These are phyloP conservation scores for Chamaecrista fasciculata DNA, from an alignment of 306 rosid genomes.

Conservation along the genomic window DNA sequence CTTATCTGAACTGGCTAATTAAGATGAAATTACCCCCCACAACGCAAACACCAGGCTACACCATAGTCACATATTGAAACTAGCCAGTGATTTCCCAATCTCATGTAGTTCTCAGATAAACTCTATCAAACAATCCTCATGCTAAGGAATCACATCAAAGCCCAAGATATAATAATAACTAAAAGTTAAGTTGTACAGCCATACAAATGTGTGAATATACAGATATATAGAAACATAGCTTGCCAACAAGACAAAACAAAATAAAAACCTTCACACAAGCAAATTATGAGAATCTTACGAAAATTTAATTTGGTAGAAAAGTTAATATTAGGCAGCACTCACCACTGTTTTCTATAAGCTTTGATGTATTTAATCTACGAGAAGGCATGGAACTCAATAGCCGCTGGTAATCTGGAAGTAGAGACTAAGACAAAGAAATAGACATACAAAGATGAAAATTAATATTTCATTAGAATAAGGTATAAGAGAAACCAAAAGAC, in stretches of 20 bases:
- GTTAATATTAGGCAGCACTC: constrained; percentile 35
- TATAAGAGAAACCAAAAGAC: constrained; percentile 29
- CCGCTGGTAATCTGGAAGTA: constrained; percentile 99
- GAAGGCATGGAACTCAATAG: constrained; percentile 87
- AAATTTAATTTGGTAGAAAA: constrained; percentile 18
- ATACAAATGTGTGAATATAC: background rate
- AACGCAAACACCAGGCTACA: constrained; percentile 9
- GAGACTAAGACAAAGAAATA: constrained; percentile 69
- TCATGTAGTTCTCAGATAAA: constrained; percentile 15
- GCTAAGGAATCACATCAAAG: constrained; percentile 8
- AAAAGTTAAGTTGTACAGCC: background rate
- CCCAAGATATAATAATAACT: constrained; percentile 15
- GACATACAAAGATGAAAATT: constrained; percentile 49
- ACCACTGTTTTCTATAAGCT: constrained; percentile 97
- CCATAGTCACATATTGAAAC: constrained; percentile 9
- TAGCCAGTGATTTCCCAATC: background rate
- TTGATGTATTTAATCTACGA: constrained; percentile 93
- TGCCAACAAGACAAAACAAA: constrained; percentile 13
- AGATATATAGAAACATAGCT: constrained; percentile 14
- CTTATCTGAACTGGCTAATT: constrained; percentile 10
- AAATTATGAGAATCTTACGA: constrained; percentile 12
- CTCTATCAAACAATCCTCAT: constrained; percentile 9
- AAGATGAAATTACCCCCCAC: constrained; percentile 15
- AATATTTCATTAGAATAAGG: constrained; percentile 35
- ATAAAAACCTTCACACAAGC: constrained; percentile 9